phyloP scores from a whole-genome alignment of 2,329 filamentous ascomycete genomes.

The Didymella pinodella region DNA sequence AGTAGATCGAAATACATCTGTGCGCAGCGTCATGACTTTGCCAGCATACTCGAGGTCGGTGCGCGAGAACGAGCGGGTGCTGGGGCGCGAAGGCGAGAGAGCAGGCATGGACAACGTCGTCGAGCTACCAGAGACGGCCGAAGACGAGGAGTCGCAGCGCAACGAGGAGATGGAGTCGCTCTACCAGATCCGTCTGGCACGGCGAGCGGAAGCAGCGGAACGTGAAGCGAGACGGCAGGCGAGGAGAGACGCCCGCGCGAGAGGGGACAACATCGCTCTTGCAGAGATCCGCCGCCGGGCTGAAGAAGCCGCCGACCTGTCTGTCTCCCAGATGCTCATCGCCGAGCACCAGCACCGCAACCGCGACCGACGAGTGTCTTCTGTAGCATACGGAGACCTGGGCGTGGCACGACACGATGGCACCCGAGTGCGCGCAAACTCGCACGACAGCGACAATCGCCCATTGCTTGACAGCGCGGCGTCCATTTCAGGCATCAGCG shows the following conservation, averaged over 20 bases:
- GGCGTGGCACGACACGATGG: slow-evolving; percentile 81
- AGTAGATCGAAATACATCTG: slow-evolving; percentile 82
- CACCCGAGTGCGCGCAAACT: slow-evolving; percentile 75
- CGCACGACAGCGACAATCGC: slow-evolving; percentile 74
- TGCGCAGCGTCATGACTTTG: slow-evolving; percentile 93
- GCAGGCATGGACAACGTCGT: slow-evolving; percentile 90
- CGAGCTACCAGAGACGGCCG: slow-evolving; percentile 80
- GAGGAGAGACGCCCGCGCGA: slow-evolving; percentile 73
- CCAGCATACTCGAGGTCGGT: slow-evolving; percentile 81
- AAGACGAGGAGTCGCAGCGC: slow-evolving; percentile 78
- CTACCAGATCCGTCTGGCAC: slow-evolving; percentile 84
- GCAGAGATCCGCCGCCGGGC: slow-evolving; percentile 64
- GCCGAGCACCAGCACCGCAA: slow-evolving; percentile 67
- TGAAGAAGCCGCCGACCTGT: slow-evolving; percentile 52
- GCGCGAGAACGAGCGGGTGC: slow-evolving; percentile 77
- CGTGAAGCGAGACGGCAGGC: slow-evolving; percentile 77
- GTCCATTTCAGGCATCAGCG: slow-evolving; percentile 59
- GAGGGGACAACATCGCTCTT: slow-evolving; percentile 75
- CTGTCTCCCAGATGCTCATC: slow-evolving; percentile 57
- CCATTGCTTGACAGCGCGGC: slow-evolving; percentile 77
- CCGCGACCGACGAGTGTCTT: slow-evolving; percentile 73
- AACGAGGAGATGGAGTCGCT: slow-evolving; percentile 93
- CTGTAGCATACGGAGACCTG: slow-evolving; percentile 78
- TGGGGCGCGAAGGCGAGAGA: slow-evolving; percentile 89
- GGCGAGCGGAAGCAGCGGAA: slow-evolving; percentile 77